phyloP scores from a whole-genome alignment of 345 rosid species.

The Clausena lansium region DNA sequence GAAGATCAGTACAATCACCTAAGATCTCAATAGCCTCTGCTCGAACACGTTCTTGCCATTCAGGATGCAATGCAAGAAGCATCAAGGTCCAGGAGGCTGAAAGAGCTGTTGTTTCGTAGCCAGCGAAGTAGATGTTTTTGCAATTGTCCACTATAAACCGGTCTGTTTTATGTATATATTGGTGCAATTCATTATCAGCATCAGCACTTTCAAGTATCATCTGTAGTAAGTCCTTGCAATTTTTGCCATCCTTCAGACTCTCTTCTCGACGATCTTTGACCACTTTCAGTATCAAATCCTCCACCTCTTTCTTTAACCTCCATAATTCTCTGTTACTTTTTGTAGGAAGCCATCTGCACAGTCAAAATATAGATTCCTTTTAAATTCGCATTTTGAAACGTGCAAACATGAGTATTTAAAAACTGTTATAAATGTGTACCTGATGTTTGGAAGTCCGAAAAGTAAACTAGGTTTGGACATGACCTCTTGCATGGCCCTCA shows the following conservation, averaged over 20 bases:
- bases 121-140: slow-evolving; percentile 41
- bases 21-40: slow-evolving; percentile 18
- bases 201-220: slow-evolving; percentile 23
- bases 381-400: background rate
- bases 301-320: slow-evolving; percentile 24
- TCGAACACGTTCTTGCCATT: slow-evolving; percentile 37
- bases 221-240: slow-evolving; percentile 22
- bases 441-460: slow-evolving; percentile 15
- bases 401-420: background rate
- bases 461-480: slow-evolving; percentile 21
- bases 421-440: background rate
- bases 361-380: background rate
- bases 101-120: slow-evolving; percentile 30
- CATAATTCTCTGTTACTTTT: slow-evolving; percentile 20
- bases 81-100: slow-evolving; percentile 36
- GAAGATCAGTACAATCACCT: background rate
- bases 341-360: slow-evolving; percentile 18
- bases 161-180: background rate
- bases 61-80: slow-evolving; percentile 32
- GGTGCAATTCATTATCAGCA: background rate
- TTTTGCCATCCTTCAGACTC: background rate
- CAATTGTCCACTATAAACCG: slow-evolving; percentile 29
- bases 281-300: slow-evolving; percentile 17
- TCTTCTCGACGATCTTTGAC: slow-evolving; percentile 24
- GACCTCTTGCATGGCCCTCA: slow-evolving; percentile 20